Conservation (phyloP, 2,329 filamentous ascomycete species). For the Aspergillus pseudotamarii region DNA sequence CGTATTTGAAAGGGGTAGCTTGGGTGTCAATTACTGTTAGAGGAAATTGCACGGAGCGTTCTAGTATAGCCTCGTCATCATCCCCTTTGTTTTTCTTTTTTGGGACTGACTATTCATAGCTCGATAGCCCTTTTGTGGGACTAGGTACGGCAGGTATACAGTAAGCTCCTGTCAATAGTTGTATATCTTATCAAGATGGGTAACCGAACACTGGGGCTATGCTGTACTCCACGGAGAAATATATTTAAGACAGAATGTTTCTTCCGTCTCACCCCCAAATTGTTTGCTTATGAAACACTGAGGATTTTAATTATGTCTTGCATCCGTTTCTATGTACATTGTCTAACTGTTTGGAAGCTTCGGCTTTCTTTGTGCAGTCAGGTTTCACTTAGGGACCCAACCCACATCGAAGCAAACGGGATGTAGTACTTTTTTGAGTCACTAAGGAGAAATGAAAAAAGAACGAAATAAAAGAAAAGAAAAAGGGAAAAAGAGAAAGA, state of each 20-base stretch:
- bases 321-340: conserved; percentile 6
- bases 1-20: neutral
- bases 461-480: neutral
- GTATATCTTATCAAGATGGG: conserved; percentile 7
- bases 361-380: neutral
- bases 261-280: conserved; percentile 2
- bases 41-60: neutral
- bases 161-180: neutral
- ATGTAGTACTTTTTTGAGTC: conserved; percentile 3
- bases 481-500: neutral
- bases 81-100: neutral
- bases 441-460: neutral
- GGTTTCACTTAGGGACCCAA: conserved; percentile 8
- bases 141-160: neutral
- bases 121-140: neutral
- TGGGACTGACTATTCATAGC: neutral
- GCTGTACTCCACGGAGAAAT: conserved; percentile 2
- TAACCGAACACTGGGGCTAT: conserved; percentile 3
- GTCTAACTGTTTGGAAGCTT: neutral
- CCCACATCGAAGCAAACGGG: conserved; percentile 10
- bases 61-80: neutral
- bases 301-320: conserved; percentile 3
- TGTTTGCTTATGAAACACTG: conserved; percentile 1
- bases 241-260: neutral
- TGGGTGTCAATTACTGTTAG: conserved; percentile 1